Percentiles rank a stretch among this genome's conserved stretches.
Evolutionary conservation across 2,329 filamentous ascomycete genomes (phyloP).

Genomic region (Cadophora sp.): DNA sequence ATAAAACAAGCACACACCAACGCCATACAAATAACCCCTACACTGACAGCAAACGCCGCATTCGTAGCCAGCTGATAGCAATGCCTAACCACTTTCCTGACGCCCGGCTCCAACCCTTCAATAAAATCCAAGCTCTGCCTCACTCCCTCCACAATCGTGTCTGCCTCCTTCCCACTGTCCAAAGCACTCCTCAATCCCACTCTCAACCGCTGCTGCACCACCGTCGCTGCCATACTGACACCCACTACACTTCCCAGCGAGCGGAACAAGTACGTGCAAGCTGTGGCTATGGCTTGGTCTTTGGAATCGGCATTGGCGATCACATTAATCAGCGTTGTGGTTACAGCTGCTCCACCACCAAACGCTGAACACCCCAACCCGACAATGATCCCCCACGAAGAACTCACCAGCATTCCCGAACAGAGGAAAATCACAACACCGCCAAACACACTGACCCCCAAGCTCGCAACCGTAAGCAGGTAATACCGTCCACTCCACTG

Average conservation of each 20-base stretch:
- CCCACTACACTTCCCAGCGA: constrained; percentile 76
- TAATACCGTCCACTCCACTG: constrained; percentile 75
- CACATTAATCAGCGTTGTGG: constrained; percentile 73
- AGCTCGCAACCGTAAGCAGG: constrained; percentile 66
- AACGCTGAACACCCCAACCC: constrained; percentile 59
- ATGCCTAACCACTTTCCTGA: constrained; percentile 64
- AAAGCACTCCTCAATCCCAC: constrained; percentile 60
- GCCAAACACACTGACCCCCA: constrained; percentile 59
- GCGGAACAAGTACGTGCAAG: constrained; percentile 82
- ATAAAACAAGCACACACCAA: constrained; percentile 57
- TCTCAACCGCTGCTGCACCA: constrained; percentile 73
- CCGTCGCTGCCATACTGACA: constrained; percentile 67
- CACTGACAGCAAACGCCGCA: constrained; percentile 50
- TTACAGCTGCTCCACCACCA: constrained; percentile 67
- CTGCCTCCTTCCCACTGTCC: constrained; percentile 62
- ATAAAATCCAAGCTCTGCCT: constrained; percentile 75
- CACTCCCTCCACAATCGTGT: constrained; percentile 71
- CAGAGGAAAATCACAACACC: constrained; percentile 62
- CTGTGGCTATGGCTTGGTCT: constrained; percentile 78
- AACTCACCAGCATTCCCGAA: constrained; percentile 58
- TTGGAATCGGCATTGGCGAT: constrained; percentile 71
- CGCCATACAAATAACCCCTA: constrained; percentile 47
- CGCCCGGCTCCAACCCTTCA: constrained; percentile 64
- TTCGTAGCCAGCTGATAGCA: constrained; percentile 65
- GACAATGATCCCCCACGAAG: constrained; percentile 57